Base-by-base conservation (phyloP, 2,329 filamentous ascomycete genomes). In the Trichoderma gracile region DNA sequence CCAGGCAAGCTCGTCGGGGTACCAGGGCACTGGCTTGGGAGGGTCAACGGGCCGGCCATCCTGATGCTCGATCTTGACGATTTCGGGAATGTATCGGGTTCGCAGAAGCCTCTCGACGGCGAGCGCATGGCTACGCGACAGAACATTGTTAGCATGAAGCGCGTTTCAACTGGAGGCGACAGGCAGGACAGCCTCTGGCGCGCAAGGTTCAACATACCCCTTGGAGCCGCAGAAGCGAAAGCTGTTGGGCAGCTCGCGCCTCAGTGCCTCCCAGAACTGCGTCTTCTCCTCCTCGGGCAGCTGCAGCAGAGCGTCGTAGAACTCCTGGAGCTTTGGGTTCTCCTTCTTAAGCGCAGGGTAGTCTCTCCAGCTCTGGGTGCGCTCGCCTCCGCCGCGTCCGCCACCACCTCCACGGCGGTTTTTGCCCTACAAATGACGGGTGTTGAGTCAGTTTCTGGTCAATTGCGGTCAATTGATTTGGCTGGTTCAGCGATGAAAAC, bases 211-310 rank as follows among this genome's bases (percentile, higher is more conserved):
- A 27, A 73, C 77, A 25, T 82, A 92, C 89, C 92, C 91, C 83
- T 94, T 96, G 53, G 93, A 97, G 43, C 95, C 95, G 66, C 93
- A 96, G 79, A 99, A 99, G 67, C 95, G 88, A 81, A 98, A 99
- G 78, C 93, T 97, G 80, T 97, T 98, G 63, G 95, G 95, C 57
- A 99, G 81, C 74, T 98, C 93, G 68, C 89, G 86, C 72, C 88
- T 86, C 75, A 98, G 81, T 0, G 90, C 86, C 43, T 85, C 84
- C 95, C 95, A 99, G 78, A 97, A 98, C 10, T 85, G 83, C 64
- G 87, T 82, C 72, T 86, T 87, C 79, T 98, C 94, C 52, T 89
- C 86, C 56, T 93, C 90, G 0, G 90, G 84, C 8, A 98, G 80
- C 65, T 93, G 85, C 6, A 91, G 83, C 33, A 93, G 82, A 67